Percentiles rank a stretch among this genome's conserved stretches.
Evolutionary conservation across 768 basidiomycete species (phyloP).

Genomic region (Gymnopilus dilepis): DNA sequence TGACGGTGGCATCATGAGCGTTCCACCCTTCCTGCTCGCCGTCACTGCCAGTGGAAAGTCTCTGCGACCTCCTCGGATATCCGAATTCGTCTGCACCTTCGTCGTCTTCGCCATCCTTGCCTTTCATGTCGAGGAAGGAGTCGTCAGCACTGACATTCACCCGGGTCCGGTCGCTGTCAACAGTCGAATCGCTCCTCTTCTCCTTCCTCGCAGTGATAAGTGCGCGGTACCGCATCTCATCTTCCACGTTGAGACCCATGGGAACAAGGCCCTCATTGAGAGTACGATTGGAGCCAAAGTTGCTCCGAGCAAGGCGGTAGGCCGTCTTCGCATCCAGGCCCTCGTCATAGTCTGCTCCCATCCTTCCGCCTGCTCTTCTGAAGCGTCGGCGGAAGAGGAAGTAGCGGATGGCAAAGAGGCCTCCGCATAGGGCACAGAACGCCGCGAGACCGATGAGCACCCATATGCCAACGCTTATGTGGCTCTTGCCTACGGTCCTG

Average conservation of each 20-base stretch:
- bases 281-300: conserved; percentile 9
- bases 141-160: conserved; percentile 1
- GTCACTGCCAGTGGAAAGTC: background rate
- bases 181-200: conserved; percentile 17
- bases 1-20: background rate
- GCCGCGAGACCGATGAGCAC: conserved; percentile 63
- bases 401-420: conserved; percentile 62
- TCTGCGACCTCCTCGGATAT: conserved; percentile 16
- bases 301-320: conserved; percentile 43
- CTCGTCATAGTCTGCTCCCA: background rate
- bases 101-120: conserved; percentile 4
- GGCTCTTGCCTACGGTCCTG: conserved; percentile 27
- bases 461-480: conserved; percentile 60
- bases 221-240: conserved; percentile 42
- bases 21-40: conserved; percentile 4
- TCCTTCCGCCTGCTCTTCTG: conserved; percentile 10
- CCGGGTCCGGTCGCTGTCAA: conserved; percentile 14
- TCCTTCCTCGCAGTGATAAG: conserved; percentile 39
- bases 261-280: conserved; percentile 14
- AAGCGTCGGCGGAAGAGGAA: conserved; percentile 47
- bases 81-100: conserved; percentile 16
- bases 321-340: conserved; percentile 29
- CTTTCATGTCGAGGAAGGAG: conserved; percentile 1
- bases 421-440: conserved; percentile 60
- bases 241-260: conserved; percentile 41